Conservation (phyloP, 192 early-diverging fungal genomes). For the Phycomyces blakesleeanus region DNA sequence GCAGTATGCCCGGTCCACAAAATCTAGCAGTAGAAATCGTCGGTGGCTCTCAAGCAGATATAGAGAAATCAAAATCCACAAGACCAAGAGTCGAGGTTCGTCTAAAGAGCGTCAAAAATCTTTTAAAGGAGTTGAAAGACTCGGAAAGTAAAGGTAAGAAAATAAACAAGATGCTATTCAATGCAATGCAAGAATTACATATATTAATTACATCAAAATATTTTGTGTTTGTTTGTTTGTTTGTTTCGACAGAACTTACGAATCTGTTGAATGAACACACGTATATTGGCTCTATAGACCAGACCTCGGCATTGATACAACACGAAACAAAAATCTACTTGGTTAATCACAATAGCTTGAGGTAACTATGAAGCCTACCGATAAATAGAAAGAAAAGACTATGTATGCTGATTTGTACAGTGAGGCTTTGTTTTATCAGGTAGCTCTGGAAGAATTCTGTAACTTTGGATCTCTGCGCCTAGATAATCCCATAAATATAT, state of each 20-base stretch:
- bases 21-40: too few relatives aligned
- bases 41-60: neutral
- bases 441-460: conserved; percentile 72
- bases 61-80: neutral
- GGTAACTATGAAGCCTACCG: conserved; percentile 38
- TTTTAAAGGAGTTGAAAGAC: conserved; percentile 70
- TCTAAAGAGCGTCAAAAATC: conserved; percentile 73
- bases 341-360: conserved; percentile 71
- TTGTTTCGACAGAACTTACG: conserved; percentile 60
- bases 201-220: too few relatives aligned
- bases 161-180: conserved; percentile 10
- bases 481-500: conserved; percentile 59
- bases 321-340: conserved; percentile 82
- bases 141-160: conserved; percentile 51
- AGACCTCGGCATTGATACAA: conserved; percentile 78
- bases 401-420: conserved; percentile 40
- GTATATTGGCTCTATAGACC: conserved; percentile 88
- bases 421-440: conserved; percentile 89
- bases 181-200: neutral
- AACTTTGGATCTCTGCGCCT: conserved; percentile 83
- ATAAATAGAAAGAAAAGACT: too few relatives aligned
- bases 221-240: too few relatives aligned
- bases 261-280: conserved; percentile 77
- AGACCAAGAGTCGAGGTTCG: conserved; percentile 64
- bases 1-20: neutral